These are phyloP conservation scores for Glycine soja DNA, from an alignment of 306 rosid species.

Conservation along the genomic window DNA sequence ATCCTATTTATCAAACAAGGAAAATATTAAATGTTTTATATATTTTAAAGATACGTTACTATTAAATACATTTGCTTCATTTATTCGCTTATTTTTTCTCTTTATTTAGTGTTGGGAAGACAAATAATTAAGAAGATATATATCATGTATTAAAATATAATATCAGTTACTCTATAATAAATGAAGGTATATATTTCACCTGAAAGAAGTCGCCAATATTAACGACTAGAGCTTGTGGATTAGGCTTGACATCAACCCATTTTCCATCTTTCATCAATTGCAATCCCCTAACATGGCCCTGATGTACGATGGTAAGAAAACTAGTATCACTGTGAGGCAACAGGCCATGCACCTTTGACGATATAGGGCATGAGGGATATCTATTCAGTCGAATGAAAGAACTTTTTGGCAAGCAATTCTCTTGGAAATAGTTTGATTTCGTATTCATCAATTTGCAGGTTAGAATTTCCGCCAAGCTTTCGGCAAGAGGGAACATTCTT, in stretches of 20 bases:
- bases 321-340: constrained; percentile 72
- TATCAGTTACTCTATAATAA: too few species aligned
- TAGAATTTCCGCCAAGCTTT: constrained; percentile 64
- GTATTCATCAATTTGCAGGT: constrained; percentile 51
- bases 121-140: too few species aligned
- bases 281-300: constrained; percentile 55
- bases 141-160: too few species aligned
- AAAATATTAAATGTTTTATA: too few species aligned
- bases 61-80: too few species aligned
- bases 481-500: constrained; percentile 48
- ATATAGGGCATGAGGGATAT: constrained; percentile 70
- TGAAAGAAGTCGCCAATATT: constrained; percentile 82
- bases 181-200: constrained; percentile 44
- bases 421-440: constrained; percentile 52
- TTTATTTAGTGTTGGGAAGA: too few species aligned
- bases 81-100: too few species aligned
- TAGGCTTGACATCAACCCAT: constrained; percentile 64
- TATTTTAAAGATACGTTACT: too few species aligned
- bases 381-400: constrained; percentile 66
- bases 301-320: constrained; percentile 60
- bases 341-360: constrained; percentile 64
- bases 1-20: too few species aligned
- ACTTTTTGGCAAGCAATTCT: constrained; percentile 53
- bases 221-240: constrained; percentile 59
- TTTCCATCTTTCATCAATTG: constrained; percentile 59